Evolutionary conservation across 805 yeast genomes (phyloP).

Genomic region (Yarrowia porcina): DNA sequence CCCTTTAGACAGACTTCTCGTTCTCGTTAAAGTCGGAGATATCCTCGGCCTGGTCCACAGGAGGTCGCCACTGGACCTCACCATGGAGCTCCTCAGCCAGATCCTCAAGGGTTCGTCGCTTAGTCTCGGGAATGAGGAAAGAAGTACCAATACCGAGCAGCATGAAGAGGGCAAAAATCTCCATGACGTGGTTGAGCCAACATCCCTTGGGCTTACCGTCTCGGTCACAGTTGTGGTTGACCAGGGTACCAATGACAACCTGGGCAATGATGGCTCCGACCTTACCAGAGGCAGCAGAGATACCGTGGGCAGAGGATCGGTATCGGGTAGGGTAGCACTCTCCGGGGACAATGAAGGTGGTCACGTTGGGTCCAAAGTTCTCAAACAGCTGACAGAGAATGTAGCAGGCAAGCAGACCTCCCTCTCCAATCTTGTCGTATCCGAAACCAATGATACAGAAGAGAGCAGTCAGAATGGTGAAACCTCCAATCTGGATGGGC

Average conservation of each 20-base stretch:
- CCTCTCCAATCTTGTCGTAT: constrained; percentile 38
- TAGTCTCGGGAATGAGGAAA: constrained; percentile 80
- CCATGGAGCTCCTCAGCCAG: constrained; percentile 78
- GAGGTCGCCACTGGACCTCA: constrained; percentile 42
- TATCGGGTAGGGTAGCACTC: constrained; percentile 63
- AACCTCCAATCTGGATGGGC: constrained; percentile 55
- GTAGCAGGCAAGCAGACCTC: constrained; percentile 51
- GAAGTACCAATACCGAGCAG: constrained; percentile 67
- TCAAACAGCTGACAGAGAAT: constrained; percentile 61
- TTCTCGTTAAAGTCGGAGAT: not conserved
- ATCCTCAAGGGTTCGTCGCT: constrained; percentile 86
- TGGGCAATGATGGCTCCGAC: constrained; percentile 60
- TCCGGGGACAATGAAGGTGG: constrained; percentile 62
- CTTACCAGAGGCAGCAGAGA: constrained; percentile 64
- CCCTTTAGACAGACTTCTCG: constrained; percentile 22
- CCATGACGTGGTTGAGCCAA: constrained; percentile 90
- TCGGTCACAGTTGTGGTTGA: constrained; percentile 68
- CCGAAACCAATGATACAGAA: constrained; percentile 60
- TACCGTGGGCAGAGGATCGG: constrained; percentile 66
- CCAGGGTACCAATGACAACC: constrained; percentile 56
- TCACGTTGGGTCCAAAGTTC: constrained; percentile 65
- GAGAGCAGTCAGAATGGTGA: constrained; percentile 52
- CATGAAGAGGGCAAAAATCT: constrained; percentile 91
- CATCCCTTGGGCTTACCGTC: constrained; percentile 54
- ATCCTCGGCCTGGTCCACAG: constrained; percentile 5